Evolutionary conservation across 2,329 filamentous ascomycete species (phyloP).

Genomic region (Verticillium isaacii): DNA sequence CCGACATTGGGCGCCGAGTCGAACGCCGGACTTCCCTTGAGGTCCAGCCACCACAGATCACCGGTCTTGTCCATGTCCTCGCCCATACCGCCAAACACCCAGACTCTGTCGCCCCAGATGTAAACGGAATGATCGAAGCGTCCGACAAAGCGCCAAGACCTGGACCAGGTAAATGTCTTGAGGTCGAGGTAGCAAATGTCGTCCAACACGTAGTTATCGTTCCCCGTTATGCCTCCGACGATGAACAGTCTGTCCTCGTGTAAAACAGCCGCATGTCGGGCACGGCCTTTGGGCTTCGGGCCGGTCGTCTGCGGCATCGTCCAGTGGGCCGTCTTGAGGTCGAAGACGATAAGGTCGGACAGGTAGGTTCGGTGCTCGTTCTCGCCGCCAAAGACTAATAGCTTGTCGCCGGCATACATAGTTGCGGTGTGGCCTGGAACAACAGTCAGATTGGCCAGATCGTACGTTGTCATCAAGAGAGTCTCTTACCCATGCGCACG

Average conservation of each 20-base stretch:
- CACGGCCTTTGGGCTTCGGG: conserved; percentile 80
- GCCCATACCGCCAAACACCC: conserved; percentile 93
- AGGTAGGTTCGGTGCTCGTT: conserved; percentile 96
- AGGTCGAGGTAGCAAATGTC: conserved; percentile 96
- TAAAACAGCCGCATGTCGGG: conserved; percentile 87
- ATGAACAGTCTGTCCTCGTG: conserved; percentile 97
- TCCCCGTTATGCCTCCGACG: conserved; percentile 89
- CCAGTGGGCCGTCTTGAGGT: conserved; percentile 92
- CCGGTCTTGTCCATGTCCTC: conserved; percentile 96
- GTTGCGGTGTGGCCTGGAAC: conserved; percentile 82
- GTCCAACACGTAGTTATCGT: conserved; percentile 87
- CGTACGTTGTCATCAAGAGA: not conserved
- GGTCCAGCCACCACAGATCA: conserved; percentile 95
- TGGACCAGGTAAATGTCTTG: conserved; percentile 97
- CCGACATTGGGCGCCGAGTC: conserved; percentile 61
- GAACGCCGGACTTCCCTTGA: conserved; percentile 85
- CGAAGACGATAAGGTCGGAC: conserved; percentile 92
- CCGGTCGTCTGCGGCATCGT: conserved; percentile 85
- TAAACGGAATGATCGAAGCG: conserved; percentile 94
- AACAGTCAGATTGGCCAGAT: not conserved
- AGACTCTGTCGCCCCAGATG: conserved; percentile 86
- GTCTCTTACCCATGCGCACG: conserved; percentile 79
- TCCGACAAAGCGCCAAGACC: conserved; percentile 90
- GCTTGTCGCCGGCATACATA: conserved; percentile 86
- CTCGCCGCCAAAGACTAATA: conserved; percentile 96